Conservation (phyloP, 352 stramenopile genomes). For the Pelagophyceae sp. region DNA sequence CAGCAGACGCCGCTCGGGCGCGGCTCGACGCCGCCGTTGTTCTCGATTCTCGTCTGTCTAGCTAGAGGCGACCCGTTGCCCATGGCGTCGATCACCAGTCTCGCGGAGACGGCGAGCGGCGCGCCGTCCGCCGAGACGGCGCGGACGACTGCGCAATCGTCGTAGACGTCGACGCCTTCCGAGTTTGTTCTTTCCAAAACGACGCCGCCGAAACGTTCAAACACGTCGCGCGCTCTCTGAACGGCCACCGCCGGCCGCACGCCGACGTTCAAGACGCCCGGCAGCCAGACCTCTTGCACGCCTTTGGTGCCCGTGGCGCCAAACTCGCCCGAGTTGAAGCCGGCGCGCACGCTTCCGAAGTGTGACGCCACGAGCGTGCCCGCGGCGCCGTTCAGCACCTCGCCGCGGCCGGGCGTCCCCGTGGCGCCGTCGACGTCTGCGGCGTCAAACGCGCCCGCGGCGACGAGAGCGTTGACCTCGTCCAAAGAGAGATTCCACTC, state of each 20-base stretch:
- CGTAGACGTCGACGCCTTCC: constrained; percentile 46
- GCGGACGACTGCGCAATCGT: constrained; percentile 39
- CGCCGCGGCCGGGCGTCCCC: constrained; percentile 43
- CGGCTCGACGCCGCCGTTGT: constrained; percentile 40
- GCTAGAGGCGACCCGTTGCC: constrained; percentile 59
- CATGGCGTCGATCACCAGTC: constrained; percentile 64
- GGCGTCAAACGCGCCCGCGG: constrained; percentile 46
- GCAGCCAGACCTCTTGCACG: constrained; percentile 14
- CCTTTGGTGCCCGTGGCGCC: constrained; percentile 21
- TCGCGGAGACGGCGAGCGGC: constrained; percentile 42
- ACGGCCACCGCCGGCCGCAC: constrained; percentile 47
- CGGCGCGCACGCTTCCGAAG: constrained; percentile 37
- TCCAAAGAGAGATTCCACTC: constrained; percentile 66
- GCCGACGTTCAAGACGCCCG: constrained; percentile 53
- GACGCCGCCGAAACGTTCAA: constrained; percentile 39
- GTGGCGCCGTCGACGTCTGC: constrained; percentile 49
- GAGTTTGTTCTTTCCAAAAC: constrained; percentile 50
- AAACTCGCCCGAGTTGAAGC: constrained; percentile 33
- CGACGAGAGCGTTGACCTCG: constrained; percentile 52
- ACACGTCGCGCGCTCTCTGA: constrained; percentile 22
- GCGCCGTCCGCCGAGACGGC: too few species aligned
- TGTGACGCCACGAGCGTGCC: constrained; percentile 32
- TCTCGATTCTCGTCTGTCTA: constrained; percentile 36
- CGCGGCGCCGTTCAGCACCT: constrained; percentile 43
- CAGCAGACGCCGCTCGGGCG: constrained; percentile 55